These are phyloP conservation scores for Fraxinus ornus DNA, from an alignment of 305 asterid genomes.

Conservation along the genomic window DNA sequence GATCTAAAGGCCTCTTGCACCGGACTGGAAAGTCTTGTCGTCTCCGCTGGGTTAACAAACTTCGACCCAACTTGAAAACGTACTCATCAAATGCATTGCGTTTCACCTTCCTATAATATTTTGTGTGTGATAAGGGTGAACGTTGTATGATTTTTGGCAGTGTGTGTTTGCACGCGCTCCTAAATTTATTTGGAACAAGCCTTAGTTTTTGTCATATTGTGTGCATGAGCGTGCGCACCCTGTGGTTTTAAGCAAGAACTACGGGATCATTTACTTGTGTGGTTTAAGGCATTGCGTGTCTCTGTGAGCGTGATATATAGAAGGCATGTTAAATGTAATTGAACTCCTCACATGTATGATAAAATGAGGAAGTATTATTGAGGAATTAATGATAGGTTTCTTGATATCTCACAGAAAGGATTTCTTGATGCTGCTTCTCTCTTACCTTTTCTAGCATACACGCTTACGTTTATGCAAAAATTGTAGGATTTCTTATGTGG, in stretches of 20 bases:
- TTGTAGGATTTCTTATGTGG: too few relatives aligned
- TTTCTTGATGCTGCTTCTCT: neutral
- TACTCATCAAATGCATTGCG: slow-evolving; percentile 21
- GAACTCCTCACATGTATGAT: slow-evolving; percentile 14
- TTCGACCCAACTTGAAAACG: slow-evolving; percentile 84
- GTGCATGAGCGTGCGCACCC: neutral
- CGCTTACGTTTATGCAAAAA: neutral
- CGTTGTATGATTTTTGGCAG: neutral
- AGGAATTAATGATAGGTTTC: neutral
- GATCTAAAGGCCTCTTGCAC: slow-evolving; percentile 84
- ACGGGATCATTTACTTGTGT: neutral
- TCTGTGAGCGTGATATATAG: neutral
- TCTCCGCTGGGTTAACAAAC: slow-evolving; percentile 97
- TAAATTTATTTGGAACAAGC: neutral
- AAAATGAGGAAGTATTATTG: neutral
- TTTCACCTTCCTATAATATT: neutral
- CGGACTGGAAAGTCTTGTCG: slow-evolving; percentile 96
- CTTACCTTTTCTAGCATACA: neutral
- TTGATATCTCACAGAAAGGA: neutral
- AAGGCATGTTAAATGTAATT: neutral
- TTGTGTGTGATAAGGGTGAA: neutral
- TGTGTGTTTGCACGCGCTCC: neutral
- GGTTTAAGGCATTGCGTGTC: neutral
- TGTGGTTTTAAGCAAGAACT: neutral
- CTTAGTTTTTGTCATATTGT: neutral